Evolutionary conservation across 1,284 basidiomycete species (phyloP), one percentile per base, ranked within the genome.

Genomic region (Lignosus rhinocerotis): DNA sequence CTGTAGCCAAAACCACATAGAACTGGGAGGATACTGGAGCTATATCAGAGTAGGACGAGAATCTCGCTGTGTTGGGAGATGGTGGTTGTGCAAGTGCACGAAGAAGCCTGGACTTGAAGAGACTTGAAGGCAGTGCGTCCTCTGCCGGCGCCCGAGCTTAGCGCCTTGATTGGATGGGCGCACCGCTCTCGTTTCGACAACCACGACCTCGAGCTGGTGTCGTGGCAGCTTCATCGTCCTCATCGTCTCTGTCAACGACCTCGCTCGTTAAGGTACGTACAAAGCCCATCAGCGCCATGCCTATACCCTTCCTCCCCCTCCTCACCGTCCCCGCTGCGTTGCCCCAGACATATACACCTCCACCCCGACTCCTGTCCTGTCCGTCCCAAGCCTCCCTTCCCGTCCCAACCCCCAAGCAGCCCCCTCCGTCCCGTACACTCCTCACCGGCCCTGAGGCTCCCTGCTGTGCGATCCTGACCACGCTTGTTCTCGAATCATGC

Each of bases 401-500:
- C 43, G 43, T 45, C 43, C 43, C 43, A 45, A 30, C 56, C 56
- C 58, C 62, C 56, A 63, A 61, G 62, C 59, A 53, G 54, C 46
- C 54, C 49, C 54, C 58, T 59, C 54, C 56, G 56, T 58, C 66
- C 62, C 62, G 64, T 65, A 62, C 62, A 64, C 65, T 68, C 61
- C 69, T 67, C 60, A 68, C 68, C 67, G 63, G 66, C 67, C 64
- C 57, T 67, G 47, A 60, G 63, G 62, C 62, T 53, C 58, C 62
- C 67, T 62, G 61, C 64, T 65, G 55, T 62, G 60, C 60, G 59
- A 60, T 62, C 66, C 65, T 61, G 58, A 68, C 65, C 59, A 65
- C 64, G 74, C 79, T 78, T 72, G 74, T 78, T 76, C 64, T 60
- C 63, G 79, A 80, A 83, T 80, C 73, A 90, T 89, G 86, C 84